These are phyloP conservation scores for Naegleria gruberi DNA, from an alignment of 208 protist species.

Conservation along the genomic window DNA sequence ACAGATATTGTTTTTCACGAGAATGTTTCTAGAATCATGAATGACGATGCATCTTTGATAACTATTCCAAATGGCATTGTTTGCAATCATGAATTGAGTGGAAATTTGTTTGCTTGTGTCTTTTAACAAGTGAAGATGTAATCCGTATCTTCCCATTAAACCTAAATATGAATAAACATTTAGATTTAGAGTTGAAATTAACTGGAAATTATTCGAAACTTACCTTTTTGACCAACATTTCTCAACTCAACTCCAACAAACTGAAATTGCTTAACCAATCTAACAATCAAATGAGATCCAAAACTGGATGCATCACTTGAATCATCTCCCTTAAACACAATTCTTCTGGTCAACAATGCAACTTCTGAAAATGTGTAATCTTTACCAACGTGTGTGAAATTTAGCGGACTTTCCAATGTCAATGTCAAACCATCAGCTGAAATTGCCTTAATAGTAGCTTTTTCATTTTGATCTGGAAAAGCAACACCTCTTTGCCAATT, in stretches of 20 bases:
- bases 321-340: neutral
- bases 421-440: neutral
- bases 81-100: neutral
- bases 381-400: neutral
- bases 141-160: neutral
- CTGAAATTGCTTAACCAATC: no score
- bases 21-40: neutral
- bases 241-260: neutral
- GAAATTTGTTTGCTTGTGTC: neutral
- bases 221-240: neutral
- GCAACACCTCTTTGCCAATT: neutral
- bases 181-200: no score
- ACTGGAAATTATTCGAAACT: neutral
- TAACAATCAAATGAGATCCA: neutral
- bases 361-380: neutral
- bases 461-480: neutral
- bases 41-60: neutral
- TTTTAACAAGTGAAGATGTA: neutral
- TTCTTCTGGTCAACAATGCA: neutral
- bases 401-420: neutral
- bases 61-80: neutral
- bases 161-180: no score
- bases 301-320: neutral
- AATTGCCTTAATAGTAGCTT: neutral
- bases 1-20: neutral